phyloP scores from a whole-genome alignment of 1,139 yeast genomes.

The Nadsonia commutata region DNA sequence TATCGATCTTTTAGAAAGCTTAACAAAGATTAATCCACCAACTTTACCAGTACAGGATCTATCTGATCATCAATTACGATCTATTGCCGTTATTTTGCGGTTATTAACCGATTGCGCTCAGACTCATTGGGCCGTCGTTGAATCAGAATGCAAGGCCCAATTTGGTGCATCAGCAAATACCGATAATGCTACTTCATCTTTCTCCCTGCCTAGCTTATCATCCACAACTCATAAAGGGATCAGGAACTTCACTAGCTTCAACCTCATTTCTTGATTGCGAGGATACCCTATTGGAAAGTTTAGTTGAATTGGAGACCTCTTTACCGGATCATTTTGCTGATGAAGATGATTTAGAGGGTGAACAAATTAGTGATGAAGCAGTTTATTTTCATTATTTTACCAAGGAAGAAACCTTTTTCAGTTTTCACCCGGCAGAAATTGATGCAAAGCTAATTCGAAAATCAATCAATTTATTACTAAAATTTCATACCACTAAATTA shows the following conservation, averaged over 20 bases:
- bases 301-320: too few relatives aligned
- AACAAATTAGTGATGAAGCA: background rate
- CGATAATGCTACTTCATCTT: too few relatives aligned
- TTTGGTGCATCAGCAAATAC: background rate
- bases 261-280: too few relatives aligned
- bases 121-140: background rate
- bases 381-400: background rate
- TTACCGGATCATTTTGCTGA: too few relatives aligned
- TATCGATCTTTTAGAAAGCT: background rate
- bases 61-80: background rate
- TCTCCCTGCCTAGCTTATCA: too few relatives aligned
- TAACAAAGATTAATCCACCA: background rate
- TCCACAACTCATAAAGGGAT: too few relatives aligned
- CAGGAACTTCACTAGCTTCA: too few relatives aligned
- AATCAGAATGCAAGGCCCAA: background rate
- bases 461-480: background rate
- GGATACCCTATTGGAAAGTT: too few relatives aligned
- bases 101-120: background rate
- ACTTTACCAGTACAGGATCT: background rate
- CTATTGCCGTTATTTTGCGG: background rate
- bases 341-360: background rate
- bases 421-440: background rate
- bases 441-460: background rate
- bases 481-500: background rate
- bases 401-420: background rate